Evolutionary conservation across 345 rosid genomes (phyloP).

Genomic region (Moricandia arvensis): DNA sequence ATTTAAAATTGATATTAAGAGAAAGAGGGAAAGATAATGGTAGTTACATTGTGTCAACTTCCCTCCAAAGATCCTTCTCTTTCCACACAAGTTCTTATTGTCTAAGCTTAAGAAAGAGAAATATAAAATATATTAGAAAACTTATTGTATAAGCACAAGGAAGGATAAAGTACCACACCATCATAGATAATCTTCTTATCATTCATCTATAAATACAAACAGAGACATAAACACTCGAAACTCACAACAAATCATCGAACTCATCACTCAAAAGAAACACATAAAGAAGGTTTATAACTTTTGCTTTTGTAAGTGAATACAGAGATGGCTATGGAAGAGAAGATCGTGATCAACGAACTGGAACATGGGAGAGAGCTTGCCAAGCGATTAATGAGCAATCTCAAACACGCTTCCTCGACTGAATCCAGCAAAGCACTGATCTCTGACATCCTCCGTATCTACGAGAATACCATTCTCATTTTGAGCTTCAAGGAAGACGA

Average conservation of each 20-base stretch:
- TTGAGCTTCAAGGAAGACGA: slow-evolving; percentile 39
- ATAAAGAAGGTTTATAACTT: not conserved
- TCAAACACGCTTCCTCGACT: slow-evolving; percentile 45
- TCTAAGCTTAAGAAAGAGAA: no score
- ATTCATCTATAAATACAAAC: slow-evolving; percentile 2
- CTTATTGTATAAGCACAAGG: not conserved
- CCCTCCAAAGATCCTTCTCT: no score
- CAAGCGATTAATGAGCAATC: slow-evolving; percentile 44
- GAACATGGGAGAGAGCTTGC: slow-evolving; percentile 60
- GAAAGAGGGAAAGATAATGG: no score
- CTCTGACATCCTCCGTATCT: slow-evolving; percentile 53
- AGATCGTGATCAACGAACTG: slow-evolving; percentile 51
- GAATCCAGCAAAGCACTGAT: slow-evolving; percentile 44
- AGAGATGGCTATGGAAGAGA: slow-evolving; percentile 42
- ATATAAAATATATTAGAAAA: no score
- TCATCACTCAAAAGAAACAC: no score
- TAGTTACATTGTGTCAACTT: no score
- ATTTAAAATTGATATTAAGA: no score
- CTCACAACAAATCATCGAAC: slow-evolving; percentile 20
- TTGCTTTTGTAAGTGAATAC: not conserved
- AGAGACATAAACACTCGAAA: not conserved
- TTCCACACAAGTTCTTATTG: no score
- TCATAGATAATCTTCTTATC: not conserved
- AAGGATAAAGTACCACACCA: not conserved
- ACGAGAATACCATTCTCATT: slow-evolving; percentile 62